Evolutionary conservation across 1,284 basidiomycete species (phyloP).

Genomic region (Tetrapyrgos nigripes): DNA sequence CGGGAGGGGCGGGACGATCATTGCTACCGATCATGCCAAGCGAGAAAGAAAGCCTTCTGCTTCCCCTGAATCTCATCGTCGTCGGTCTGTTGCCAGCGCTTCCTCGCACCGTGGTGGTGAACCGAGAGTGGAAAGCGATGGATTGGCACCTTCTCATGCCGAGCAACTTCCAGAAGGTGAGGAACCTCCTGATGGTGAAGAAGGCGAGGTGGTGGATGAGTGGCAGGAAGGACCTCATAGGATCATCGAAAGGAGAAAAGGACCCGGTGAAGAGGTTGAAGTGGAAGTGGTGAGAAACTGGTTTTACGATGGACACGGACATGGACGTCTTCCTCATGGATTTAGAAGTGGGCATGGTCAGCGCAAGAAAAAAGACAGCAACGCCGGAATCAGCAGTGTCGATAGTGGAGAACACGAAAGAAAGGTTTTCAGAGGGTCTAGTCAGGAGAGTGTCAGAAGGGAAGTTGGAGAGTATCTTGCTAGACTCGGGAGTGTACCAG

Average conservation of each 20-base stretch:
- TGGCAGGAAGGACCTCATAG: slow-evolving; percentile 76
- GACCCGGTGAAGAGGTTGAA: slow-evolving; percentile 69
- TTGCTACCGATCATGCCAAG: no score
- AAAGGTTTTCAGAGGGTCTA: slow-evolving; percentile 26
- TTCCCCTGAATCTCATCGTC: no score
- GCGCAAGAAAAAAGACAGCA: slow-evolving; percentile 24
- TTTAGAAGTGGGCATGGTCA: slow-evolving; percentile 20
- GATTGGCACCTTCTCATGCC: no score
- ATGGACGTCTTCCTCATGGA: slow-evolving; percentile 2
- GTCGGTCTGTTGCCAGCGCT: no score
- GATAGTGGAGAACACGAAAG: slow-evolving; percentile 22
- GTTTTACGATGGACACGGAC: slow-evolving; percentile 23
- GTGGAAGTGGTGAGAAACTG: slow-evolving; percentile 63
- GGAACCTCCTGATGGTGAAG: slow-evolving; percentile 42
- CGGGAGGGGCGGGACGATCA: no score
- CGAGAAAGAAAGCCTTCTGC: no score
- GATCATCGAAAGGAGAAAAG: slow-evolving; percentile 65
- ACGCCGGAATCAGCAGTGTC: neutral
- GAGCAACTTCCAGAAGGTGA: no score
- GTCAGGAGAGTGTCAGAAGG: slow-evolving; percentile 4
- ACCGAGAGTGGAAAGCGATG: no score
- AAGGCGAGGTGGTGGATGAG: slow-evolving; percentile 47
- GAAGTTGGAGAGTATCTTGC: slow-evolving; percentile 26
- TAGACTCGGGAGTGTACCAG: slow-evolving; percentile 25
- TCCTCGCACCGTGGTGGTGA: no score